A percentile compares a stretch with the other conserved stretches of the same genome.
Evolutionary conservation across 495 filamentous ascomycete species (phyloP).

Genomic region (Lophiostoma macrostomum): DNA sequence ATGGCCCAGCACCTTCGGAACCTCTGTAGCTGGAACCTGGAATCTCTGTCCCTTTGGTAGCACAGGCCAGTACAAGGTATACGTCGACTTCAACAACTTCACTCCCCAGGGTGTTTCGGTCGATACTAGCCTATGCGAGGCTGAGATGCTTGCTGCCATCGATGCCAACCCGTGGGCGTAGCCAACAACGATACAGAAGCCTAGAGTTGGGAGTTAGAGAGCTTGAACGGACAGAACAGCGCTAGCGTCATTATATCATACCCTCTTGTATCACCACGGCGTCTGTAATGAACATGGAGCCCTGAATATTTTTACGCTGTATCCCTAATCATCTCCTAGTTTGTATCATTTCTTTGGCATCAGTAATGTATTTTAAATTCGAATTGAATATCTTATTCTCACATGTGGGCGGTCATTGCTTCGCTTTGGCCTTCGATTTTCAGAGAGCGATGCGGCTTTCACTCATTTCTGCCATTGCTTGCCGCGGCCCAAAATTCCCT

Average conservation of each 20-base stretch:
- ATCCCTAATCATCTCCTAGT: constrained; percentile 13
- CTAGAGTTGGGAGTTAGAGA: not conserved
- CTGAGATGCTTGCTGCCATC: constrained; percentile 5
- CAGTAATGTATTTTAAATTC: constrained; percentile 14
- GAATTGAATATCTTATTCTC: constrained; percentile 16
- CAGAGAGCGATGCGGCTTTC: too few relatives aligned
- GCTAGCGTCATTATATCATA: not conserved
- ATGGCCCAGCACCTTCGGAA: constrained; percentile 18
- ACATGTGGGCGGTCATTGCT: not conserved
- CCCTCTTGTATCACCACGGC: not conserved
- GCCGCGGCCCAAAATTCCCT: not conserved
- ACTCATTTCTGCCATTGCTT: too few relatives aligned
- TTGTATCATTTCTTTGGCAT: not conserved
- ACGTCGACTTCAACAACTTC: constrained; percentile 12
- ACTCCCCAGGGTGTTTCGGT: not conserved
- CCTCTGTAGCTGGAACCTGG: not conserved
- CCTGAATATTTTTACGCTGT: not conserved
- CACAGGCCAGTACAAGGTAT: constrained; percentile 20
- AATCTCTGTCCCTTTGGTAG: not conserved
- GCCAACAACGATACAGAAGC: not conserved
- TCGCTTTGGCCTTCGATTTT: too few relatives aligned
- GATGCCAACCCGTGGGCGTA: constrained; percentile 21
- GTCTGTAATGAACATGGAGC: not conserved
- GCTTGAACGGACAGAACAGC: too few relatives aligned
- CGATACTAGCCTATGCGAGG: not conserved